These are phyloP conservation scores for Pseudogymnoascus sp. DNA, from an alignment of 2,329 filamentous ascomycete species.

Conservation along the genomic window DNA sequence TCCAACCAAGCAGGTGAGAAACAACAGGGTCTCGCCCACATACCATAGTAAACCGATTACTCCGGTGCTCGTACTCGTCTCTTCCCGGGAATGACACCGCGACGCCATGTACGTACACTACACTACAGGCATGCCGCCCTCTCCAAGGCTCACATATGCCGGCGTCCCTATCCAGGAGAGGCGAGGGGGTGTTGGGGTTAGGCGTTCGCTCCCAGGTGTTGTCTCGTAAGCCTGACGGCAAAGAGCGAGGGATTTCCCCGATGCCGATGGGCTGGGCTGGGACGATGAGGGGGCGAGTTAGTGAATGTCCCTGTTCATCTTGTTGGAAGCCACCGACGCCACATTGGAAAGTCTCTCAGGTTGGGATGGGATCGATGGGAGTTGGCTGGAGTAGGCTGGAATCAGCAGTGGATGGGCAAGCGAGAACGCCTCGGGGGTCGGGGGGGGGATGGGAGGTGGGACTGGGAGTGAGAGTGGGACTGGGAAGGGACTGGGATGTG, in stretches of 20 bases:
- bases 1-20: background rate
- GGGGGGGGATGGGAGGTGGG: background rate
- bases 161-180: background rate
- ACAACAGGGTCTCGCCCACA: background rate
- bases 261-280: conserved; percentile 4
- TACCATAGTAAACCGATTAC: background rate
- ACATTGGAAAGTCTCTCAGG: conserved; percentile 5
- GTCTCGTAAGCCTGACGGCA: background rate
- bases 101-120: background rate
- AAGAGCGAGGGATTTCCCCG: conserved; percentile 1
- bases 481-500: background rate
- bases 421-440: background rate
- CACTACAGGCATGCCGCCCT: background rate
- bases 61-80: background rate
- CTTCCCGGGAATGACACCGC: background rate
- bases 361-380: background rate
- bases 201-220: background rate
- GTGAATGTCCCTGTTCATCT: background rate
- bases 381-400: background rate
- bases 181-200: background rate
- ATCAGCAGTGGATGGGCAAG: background rate
- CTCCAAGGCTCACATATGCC: background rate
- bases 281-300: background rate
- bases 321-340: conserved; percentile 1
- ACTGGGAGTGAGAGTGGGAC: background rate